A percentile compares a stretch with the other conserved stretches of the same genome.
Conservation (phyloP, 148 eudicot species). For the Simmondsia chinensis region DNA sequence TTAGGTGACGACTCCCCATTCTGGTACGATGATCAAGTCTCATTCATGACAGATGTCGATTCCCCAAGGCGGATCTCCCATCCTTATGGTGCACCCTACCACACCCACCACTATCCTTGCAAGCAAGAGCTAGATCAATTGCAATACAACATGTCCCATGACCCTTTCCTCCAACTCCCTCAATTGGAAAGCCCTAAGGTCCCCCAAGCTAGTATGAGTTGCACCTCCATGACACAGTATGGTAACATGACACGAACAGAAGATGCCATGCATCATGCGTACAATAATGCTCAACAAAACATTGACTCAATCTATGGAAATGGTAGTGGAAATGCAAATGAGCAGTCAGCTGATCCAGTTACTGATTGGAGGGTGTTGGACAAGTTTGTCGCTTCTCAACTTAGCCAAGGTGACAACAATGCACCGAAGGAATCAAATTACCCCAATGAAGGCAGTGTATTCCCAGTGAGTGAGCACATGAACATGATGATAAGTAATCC, state of each 20-base stretch:
- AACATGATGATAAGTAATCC: slow-evolving; percentile 25
- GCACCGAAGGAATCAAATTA: slow-evolving; percentile 22
- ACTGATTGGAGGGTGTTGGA: slow-evolving; percentile 84
- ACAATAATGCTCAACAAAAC: too few relatives aligned
- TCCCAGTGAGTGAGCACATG: slow-evolving; percentile 35
- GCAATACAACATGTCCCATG: slow-evolving; percentile 36
- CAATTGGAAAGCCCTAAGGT: slow-evolving; percentile 58
- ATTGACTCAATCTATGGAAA: slow-evolving; percentile 18
- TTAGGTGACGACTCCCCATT: slow-evolving; percentile 39
- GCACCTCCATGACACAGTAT: slow-evolving; percentile 19
- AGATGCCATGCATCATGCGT: too few relatives aligned
- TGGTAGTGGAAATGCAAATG: slow-evolving; percentile 4
- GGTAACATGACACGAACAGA: too few relatives aligned
- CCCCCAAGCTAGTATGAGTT: slow-evolving; percentile 14
- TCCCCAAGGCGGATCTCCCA: slow-evolving; percentile 43
- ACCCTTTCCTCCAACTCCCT: slow-evolving; percentile 58
- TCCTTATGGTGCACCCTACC: slow-evolving; percentile 27
- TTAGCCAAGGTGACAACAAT: slow-evolving; percentile 43
- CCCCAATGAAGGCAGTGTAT: slow-evolving; percentile 15
- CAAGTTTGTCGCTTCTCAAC: slow-evolving; percentile 79
- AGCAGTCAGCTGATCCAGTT: slow-evolving; percentile 37
- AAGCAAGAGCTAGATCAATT: slow-evolving; percentile 48
- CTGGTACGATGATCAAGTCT: slow-evolving; percentile 74
- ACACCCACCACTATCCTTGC: slow-evolving; percentile 26
- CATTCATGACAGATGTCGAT: slow-evolving; percentile 58